Evolutionary conservation across 345 rosid species (phyloP).

Genomic region (Odontarrhena argentea): DNA sequence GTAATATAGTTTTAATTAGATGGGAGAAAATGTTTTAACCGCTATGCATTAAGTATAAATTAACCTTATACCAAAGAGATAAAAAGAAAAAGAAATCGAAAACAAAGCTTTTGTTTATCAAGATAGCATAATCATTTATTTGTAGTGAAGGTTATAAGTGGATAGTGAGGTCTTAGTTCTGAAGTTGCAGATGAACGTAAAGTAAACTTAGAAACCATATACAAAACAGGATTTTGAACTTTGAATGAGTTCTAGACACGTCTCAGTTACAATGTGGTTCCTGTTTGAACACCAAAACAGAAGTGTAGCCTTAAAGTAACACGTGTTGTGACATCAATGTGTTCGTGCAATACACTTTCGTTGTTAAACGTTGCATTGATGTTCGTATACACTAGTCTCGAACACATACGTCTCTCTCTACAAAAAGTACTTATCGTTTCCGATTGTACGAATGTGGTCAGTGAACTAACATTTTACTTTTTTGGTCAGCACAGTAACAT

Average conservation of each 20-base stretch:
- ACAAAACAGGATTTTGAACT: neutral
- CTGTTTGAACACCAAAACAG: constrained; percentile 10
- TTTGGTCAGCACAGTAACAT: neutral
- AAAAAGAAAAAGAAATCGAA: too few relatives aligned
- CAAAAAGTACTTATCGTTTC: neutral
- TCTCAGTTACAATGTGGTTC: neutral
- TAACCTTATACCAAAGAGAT: too few relatives aligned
- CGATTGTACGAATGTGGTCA: neutral
- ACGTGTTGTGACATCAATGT: constrained; percentile 12
- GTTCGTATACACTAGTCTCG: neutral
- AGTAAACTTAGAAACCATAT: neutral
- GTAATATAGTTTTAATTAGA: too few relatives aligned
- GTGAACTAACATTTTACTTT: constrained; percentile 6
- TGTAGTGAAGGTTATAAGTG: too few relatives aligned
- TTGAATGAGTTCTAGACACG: constrained; percentile 11
- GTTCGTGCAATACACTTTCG: constrained; percentile 21
- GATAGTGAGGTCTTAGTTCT: too few relatives aligned
- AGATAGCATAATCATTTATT: too few relatives aligned
- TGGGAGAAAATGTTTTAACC: too few relatives aligned
- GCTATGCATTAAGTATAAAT: too few relatives aligned
- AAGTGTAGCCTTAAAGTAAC: constrained; percentile 4
- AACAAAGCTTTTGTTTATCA: too few relatives aligned
- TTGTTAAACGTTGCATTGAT: constrained; percentile 4
- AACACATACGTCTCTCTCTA: constrained; percentile 21
- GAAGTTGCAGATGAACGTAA: too few relatives aligned